These are phyloP conservation scores for Stentor roeselii DNA, from an alignment of 73 alveolate species.

Conservation along the genomic window DNA sequence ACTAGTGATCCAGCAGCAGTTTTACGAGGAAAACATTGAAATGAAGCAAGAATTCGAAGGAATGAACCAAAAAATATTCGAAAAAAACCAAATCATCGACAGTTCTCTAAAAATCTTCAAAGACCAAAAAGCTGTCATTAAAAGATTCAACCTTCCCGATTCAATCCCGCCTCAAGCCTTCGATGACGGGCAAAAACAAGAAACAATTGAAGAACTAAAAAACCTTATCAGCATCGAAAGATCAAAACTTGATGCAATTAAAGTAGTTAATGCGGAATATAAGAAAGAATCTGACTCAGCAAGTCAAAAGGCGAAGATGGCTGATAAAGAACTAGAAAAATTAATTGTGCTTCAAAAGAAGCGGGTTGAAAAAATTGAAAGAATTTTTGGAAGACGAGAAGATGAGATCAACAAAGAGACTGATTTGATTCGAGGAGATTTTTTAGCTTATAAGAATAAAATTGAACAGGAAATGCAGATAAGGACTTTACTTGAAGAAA, in stretches of 20 bases:
- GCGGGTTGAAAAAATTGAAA: neutral
- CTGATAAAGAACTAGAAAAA: neutral
- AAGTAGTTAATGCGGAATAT: no score
- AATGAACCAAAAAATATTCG: neutral
- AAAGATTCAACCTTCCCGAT: neutral
- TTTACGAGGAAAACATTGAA: neutral
- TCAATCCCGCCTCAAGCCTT: neutral
- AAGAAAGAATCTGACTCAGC: neutral
- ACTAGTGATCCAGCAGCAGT: neutral
- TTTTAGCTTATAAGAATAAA: neutral
- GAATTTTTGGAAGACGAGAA: neutral
- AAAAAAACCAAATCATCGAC: neutral
- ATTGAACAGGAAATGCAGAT: neutral
- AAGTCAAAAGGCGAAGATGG: neutral
- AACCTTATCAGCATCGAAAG: neutral
- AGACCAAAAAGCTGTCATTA: neutral
- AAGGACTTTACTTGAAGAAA: neutral
- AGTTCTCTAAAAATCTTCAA: neutral
- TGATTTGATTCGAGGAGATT: neutral
- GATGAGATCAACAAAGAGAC: neutral
- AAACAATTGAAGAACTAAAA: neutral
- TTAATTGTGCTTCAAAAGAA: neutral
- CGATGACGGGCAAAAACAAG: neutral
- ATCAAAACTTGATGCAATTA: neutral
- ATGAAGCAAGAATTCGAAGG: neutral